These are phyloP conservation scores for Hanseniaspora occidentalis DNA, from an alignment of 805 yeast species.

Conservation along the genomic window DNA sequence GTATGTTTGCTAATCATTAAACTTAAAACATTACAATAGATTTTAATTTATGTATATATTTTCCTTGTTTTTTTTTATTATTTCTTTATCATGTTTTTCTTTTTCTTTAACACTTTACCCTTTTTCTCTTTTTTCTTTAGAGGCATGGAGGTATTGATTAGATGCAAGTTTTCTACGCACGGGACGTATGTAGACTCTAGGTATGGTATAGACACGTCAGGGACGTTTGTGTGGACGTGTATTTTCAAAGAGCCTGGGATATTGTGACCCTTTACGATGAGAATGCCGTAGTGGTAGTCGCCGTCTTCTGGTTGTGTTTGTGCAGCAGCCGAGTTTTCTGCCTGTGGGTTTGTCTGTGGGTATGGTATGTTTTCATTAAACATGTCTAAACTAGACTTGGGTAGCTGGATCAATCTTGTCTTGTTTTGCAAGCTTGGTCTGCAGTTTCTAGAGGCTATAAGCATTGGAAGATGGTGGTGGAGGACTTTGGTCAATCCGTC, in stretches of 20 bases:
- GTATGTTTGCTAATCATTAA: no score
- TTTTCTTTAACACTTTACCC: slow-evolving; percentile 1
- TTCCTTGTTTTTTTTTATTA: not conserved
- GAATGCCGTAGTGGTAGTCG: not conserved
- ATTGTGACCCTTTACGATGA: not conserved
- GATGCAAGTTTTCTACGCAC: not conserved
- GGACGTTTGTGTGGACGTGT: not conserved
- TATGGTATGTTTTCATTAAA: not conserved
- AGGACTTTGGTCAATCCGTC: slow-evolving; percentile 40
- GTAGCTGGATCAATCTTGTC: not conserved
- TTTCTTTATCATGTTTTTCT: slow-evolving; percentile 1
- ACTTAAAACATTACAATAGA: no score
- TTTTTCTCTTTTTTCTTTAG: not conserved
- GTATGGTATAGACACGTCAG: not conserved
- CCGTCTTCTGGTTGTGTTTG: no score
- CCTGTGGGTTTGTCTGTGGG: not conserved
- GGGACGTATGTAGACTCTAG: not conserved
- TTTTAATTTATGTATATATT: not conserved
- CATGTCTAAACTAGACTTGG: not conserved
- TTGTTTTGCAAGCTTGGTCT: not conserved
- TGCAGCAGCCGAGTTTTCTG: not conserved
- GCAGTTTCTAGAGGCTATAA: slow-evolving; percentile 14
- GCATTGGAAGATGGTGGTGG: slow-evolving; percentile 44
- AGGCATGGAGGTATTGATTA: not conserved
- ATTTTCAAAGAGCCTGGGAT: not conserved